phyloP scores from a whole-genome alignment of 1,284 basidiomycete species.

The Cerioporus squamosus region DNA sequence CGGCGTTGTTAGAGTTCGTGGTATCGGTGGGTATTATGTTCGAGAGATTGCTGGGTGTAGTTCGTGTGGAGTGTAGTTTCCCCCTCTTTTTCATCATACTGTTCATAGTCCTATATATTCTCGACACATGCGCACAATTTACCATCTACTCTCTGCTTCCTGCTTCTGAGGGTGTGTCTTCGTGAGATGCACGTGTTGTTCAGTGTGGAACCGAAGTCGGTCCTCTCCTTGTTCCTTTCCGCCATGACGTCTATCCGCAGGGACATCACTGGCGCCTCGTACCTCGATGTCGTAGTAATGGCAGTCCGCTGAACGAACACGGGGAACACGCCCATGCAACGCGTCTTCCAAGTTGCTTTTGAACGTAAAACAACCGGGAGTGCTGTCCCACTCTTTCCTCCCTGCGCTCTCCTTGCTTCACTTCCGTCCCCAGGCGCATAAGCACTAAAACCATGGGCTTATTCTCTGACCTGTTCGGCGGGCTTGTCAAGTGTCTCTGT shows the following conservation, averaged over 20 bases:
- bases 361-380: background rate
- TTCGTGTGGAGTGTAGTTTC: conserved; percentile 11
- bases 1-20: conserved; percentile 6
- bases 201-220: no score
- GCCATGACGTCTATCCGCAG: background rate
- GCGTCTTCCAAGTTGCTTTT: background rate
- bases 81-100: background rate
- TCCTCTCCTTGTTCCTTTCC: background rate
- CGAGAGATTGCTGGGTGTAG: background rate
- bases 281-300: background rate
- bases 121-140: background rate
- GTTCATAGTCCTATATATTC: background rate
- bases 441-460: conserved; percentile 23
- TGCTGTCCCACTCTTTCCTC: no score
- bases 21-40: conserved; percentile 2
- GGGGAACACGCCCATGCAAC: background rate
- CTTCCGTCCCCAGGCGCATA: background rate
- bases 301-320: background rate
- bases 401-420: no score
- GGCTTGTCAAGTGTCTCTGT: conserved; percentile 31
- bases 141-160: no score
- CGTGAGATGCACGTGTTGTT: no score
- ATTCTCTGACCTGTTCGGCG: conserved; percentile 22
- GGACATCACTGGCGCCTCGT: background rate
- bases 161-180: background rate